A percentile compares a stretch with the other conserved stretches of the same genome.
phyloP scores from a whole-genome alignment of 208 protist species.

The Leishmania amazonensis region DNA sequence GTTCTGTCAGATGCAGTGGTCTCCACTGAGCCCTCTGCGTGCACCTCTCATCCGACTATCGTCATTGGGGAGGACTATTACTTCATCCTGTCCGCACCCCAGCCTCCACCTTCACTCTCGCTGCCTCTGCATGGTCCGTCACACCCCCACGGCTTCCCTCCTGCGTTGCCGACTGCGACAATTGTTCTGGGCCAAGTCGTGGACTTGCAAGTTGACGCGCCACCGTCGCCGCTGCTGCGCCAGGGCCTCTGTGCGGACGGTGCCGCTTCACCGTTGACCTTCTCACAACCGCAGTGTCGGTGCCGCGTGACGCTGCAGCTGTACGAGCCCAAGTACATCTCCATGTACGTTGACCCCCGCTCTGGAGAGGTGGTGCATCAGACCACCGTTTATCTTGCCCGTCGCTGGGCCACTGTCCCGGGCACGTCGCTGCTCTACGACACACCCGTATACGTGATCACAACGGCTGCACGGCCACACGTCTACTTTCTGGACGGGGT shows the following conservation, averaged over 20 bases:
- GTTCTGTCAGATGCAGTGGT: background rate
- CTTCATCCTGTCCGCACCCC: slow-evolving; percentile 31
- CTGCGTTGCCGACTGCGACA: slow-evolving; percentile 9
- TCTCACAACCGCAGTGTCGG: slow-evolving; percentile 1
- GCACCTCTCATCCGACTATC: slow-evolving; percentile 27
- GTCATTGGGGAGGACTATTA: slow-evolving; percentile 72
- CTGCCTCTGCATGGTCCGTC: background rate
- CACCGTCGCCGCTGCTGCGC: background rate
- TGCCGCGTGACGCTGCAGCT: slow-evolving; percentile 45
- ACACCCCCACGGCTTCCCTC: background rate
- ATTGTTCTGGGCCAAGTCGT: slow-evolving; percentile 58
- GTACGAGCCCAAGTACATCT: slow-evolving; percentile 48
- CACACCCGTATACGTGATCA: slow-evolving; percentile 69
- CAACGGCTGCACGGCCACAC: slow-evolving; percentile 41
- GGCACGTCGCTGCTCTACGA: slow-evolving; percentile 54
- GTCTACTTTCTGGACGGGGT: slow-evolving; percentile 67
- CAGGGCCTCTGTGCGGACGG: background rate
- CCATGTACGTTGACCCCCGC: slow-evolving; percentile 46
- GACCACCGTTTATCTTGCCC: slow-evolving; percentile 45
- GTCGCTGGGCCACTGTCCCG: slow-evolving; percentile 25
- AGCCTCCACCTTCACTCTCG: background rate
- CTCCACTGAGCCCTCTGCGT: background rate
- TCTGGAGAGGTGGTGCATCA: slow-evolving; percentile 47
- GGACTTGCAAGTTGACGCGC: slow-evolving; percentile 15
- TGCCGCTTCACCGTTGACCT: slow-evolving; percentile 1